Conservation (phyloP, 139 green algal genomes). For the Chlamydomonas applanata region DNA sequence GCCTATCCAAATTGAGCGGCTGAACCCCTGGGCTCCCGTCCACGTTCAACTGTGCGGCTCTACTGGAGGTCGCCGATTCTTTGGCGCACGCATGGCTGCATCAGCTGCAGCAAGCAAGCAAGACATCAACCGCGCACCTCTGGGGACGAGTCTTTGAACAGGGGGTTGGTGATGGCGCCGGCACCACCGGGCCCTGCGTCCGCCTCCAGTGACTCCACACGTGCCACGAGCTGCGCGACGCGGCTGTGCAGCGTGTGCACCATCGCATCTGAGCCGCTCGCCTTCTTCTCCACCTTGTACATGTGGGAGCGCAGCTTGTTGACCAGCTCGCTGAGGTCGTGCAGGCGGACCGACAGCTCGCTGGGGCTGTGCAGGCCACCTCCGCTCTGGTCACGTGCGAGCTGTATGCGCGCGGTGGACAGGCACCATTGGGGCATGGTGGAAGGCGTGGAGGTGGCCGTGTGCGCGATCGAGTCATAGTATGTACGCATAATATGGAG, state of each 20-base stretch:
- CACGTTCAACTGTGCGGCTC: too few relatives aligned
- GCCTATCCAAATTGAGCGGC: too few relatives aligned
- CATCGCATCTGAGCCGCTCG: not conserved
- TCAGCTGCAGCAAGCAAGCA: too few relatives aligned
- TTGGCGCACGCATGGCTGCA: too few relatives aligned
- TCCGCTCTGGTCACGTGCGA: not conserved
- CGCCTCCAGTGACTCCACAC: slow-evolving; percentile 6
- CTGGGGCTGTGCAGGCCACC: slow-evolving; percentile 11
- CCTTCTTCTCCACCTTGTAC: slow-evolving; percentile 43
- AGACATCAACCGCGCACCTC: too few relatives aligned
- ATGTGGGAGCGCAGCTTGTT: slow-evolving; percentile 36
- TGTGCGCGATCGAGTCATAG: too few relatives aligned
- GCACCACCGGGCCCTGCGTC: not conserved
- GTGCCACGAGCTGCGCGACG: not conserved
- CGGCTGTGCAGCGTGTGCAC: not conserved
- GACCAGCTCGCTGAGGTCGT: slow-evolving; percentile 33
- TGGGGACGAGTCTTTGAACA: not conserved
- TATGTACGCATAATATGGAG: too few relatives aligned
- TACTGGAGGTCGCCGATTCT: too few relatives aligned
- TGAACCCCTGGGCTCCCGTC: too few relatives aligned
- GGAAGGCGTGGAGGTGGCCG: too few relatives aligned
- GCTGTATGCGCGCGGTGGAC: too few relatives aligned
- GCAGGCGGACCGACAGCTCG: slow-evolving; percentile 27
- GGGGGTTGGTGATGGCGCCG: not conserved
- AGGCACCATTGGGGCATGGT: too few relatives aligned